Base-by-base conservation (phyloP, 169 alveolate genomes). In the Cryptosporidium sp. region DNA sequence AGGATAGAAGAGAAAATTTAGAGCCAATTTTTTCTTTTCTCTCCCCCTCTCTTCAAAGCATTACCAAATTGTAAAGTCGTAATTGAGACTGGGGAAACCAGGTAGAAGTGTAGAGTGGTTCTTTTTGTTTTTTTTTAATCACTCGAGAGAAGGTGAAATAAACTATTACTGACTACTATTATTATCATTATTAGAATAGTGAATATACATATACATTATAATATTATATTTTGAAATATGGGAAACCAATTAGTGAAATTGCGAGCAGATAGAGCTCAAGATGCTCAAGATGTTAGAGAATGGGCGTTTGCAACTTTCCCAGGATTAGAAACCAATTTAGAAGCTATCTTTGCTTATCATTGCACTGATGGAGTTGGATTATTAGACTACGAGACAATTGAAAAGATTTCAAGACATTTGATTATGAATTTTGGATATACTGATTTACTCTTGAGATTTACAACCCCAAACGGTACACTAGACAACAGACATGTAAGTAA, bases 291-390 rank as follows among this genome's bases (percentile, higher is more conserved):
- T 18, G 89, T 80, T 56, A 39, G 89, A 80, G 80, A 80, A 39
- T 80, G 89, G 89, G 89, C 89, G 2, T 80, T 80, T 45, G 75
- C 80, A 42, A 80, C 89, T 8, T 80, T 80, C 62, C 89, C 89
- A 16, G 89, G 89, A 39, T 44, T 80, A 45, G 89, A 80, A 48
- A 39, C 89, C 7, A 80, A 80, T 37, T 42, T 80, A 37, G 89
- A 80, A 33, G 75, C 89, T 10, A 62, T 80, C 21, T 80, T 80
- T 80, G 89, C 89, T 10, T 80, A 80, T 62, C 89, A 80, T 21
- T 80, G 80, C 29, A 52, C 31, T 12, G 89, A 80, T 65, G 89
- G 89, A 26, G 65, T 65, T 35, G 89, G 89, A 8, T 39, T 80
- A 31, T 45, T 80, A 48, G 75, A 80, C 7, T 80, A 80, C 26